phyloP scores from a whole-genome alignment of 441 rosid species.

The Gossypium schwendimanii region DNA sequence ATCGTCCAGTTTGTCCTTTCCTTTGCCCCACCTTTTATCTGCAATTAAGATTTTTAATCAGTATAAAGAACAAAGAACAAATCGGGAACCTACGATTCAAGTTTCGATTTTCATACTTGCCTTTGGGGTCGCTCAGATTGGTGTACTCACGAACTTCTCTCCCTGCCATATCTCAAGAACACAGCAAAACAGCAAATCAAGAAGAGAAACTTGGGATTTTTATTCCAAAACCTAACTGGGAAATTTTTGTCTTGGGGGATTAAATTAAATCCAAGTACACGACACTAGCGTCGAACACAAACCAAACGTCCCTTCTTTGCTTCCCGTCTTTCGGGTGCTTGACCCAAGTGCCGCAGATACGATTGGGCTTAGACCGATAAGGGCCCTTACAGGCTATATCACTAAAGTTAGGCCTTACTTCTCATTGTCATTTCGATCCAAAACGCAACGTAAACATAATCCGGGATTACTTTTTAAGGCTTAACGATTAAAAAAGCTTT shows the following conservation, averaged over 20 bases:
- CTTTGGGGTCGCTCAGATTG: conserved; percentile 87
- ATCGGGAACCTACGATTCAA: not conserved
- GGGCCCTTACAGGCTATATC: not conserved
- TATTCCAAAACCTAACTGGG: not conserved
- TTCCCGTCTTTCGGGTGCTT: not conserved
- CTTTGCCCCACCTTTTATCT: conserved; percentile 86
- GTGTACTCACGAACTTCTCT: conserved; percentile 90
- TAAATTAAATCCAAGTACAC: not conserved
- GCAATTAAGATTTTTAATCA: conserved; percentile 5
- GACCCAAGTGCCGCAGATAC: not conserved
- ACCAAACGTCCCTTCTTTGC: not conserved
- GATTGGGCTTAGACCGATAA: not conserved
- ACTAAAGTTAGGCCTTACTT: not conserved
- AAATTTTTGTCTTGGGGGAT: not conserved
- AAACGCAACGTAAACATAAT: too few relatives aligned
- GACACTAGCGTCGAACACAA: not conserved
- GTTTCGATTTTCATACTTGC: conserved; percentile 16
- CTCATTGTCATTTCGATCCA: not conserved
- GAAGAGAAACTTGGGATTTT: not conserved
- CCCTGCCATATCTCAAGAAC: conserved; percentile 42
- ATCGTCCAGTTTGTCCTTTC: conserved; percentile 81
- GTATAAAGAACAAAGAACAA: not conserved
- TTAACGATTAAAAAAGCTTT: too few relatives aligned
- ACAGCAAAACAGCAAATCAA: not conserved
- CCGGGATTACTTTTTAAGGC: too few relatives aligned